phyloP scores from a whole-genome alignment of 805 yeast genomes.

The Metschnikowia picachoensis region DNA sequence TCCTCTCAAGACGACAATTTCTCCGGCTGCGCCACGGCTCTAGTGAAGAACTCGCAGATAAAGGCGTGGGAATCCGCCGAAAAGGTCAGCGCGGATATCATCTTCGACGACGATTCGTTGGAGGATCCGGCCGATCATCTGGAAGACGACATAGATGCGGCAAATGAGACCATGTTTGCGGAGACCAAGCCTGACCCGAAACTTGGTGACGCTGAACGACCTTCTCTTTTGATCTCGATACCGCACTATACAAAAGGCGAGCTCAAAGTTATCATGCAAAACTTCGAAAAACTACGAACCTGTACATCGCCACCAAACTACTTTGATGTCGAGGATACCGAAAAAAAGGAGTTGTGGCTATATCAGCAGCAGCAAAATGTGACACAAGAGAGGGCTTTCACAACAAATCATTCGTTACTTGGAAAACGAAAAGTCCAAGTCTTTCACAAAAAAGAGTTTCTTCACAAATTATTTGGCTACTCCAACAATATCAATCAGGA shows the following conservation, averaged over 20 bases:
- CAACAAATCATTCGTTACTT: slow-evolving; percentile 30
- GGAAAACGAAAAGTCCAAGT: slow-evolving; percentile 39
- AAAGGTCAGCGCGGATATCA: slow-evolving; percentile 32
- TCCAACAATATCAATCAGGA: slow-evolving; percentile 37
- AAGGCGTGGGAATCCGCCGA: slow-evolving; percentile 46
- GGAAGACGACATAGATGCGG: too few relatives aligned
- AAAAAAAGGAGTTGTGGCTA: slow-evolving; percentile 25
- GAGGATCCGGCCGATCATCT: neutral
- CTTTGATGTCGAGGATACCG: slow-evolving; percentile 18
- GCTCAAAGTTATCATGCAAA: slow-evolving; percentile 22
- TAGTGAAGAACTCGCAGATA: slow-evolving; percentile 38
- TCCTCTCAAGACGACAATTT: slow-evolving; percentile 1
- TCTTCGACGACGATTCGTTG: slow-evolving; percentile 25
- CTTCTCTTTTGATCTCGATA: slow-evolving; percentile 24
- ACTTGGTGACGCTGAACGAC: neutral
- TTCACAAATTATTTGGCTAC: slow-evolving; percentile 38
- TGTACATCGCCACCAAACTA: slow-evolving; percentile 4
- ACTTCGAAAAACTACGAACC: slow-evolving; percentile 15
- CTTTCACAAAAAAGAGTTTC: slow-evolving; percentile 36
- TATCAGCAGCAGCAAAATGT: slow-evolving; percentile 28
- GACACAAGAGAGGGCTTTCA: slow-evolving; percentile 32
- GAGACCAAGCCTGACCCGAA: too few relatives aligned
- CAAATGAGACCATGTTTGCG: too few relatives aligned
- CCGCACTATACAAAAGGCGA: slow-evolving; percentile 41
- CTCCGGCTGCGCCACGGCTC: slow-evolving; percentile 7